Base-by-base conservation (phyloP, 345 rosid genomes). In the Rhodamnia rubescens region DNA sequence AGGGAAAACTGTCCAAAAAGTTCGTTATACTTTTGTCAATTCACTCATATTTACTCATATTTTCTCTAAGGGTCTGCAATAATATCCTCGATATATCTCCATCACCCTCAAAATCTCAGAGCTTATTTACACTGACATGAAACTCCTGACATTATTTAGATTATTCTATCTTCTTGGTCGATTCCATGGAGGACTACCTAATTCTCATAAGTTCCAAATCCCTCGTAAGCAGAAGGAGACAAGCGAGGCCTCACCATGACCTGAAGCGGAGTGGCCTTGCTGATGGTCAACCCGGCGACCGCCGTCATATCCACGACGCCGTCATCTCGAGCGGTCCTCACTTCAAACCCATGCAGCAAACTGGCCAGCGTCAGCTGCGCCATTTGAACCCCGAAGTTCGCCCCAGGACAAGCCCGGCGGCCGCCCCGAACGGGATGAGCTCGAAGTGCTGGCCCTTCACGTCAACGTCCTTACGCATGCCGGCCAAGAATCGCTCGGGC, bases 361-460 rank as follows among this genome's bases (percentile, higher is more conserved):
- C 85, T 84, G 32, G 91, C 90, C 26, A 87, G 26, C 9, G 87
- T 40, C 8, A 90, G 44, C 32, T 84, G 84, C 83, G 49, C 27
- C 40, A 85, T 36, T 69, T 87, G 91, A 44, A 90, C 83, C 5
- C 86, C 90, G 5, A 86, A 81, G 20, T 78, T 69, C 2, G 80
- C 20, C 74, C 88, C 89, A 0, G 88, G 89, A 59, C 90, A 90
- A 2, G 82, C 82, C 52, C 91, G 83, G n/a, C 90, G 80, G 10
- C 92, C 90, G 1, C 78, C 51, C 92, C 86, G 3, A 90, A 90
- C 2, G 92, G 88, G 14, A 88, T 27, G 15, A 61, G 74, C 56
- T 87, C 89, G 44, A 85, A 90, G 58, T 83, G 40, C 44, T 85
- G 84, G 7, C 92, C 92, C 16, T 52, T 84, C 13, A 86, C 57